phyloP scores from a whole-genome alignment of 2,329 filamentous ascomycete species.

The Dactylellina leptospora region DNA sequence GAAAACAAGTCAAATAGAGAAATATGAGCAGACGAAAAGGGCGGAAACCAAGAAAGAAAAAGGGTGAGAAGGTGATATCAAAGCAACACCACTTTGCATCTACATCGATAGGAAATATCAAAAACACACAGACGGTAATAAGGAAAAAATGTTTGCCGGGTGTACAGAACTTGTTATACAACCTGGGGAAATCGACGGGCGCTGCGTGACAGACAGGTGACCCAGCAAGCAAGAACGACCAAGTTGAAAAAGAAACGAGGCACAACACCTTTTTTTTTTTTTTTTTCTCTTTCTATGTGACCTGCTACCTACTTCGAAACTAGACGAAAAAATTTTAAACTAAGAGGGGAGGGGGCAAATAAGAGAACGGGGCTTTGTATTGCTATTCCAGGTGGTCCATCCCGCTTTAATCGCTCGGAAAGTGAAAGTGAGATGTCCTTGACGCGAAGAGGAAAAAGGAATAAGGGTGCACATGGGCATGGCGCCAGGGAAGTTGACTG shows the following conservation, averaged over 20 bases:
- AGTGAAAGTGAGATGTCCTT: conserved; percentile 45
- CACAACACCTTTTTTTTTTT: conserved; percentile 9
- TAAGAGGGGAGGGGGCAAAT: conserved; percentile 51
- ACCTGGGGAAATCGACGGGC: conserved; percentile 41
- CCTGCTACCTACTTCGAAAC: conserved; percentile 31
- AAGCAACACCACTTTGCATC: conserved; percentile 33
- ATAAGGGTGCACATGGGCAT: conserved; percentile 53
- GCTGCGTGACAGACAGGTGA: conserved; percentile 53
- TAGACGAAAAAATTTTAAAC: conserved; percentile 45
- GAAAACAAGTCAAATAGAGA: conserved; percentile 32
- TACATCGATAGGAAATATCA: conserved; percentile 46
- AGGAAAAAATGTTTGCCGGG: conserved; percentile 16
- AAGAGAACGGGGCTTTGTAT: conserved; percentile 51
- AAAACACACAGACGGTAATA: conserved; percentile 21
- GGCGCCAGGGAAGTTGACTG: conserved; percentile 52
- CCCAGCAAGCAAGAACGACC: conserved; percentile 33
- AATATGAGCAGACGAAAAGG: conserved; percentile 9
- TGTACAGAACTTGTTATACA: conserved; percentile 46
- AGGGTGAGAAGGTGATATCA: conserved; percentile 1
- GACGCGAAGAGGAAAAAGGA: conserved; percentile 51
- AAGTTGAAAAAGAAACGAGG: conserved; percentile 15
- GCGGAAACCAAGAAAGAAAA: conserved; percentile 15
- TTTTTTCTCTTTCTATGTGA: conserved; percentile 11
- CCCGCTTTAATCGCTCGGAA: conserved; percentile 54
- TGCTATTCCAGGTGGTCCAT: conserved; percentile 51